Conservation (phyloP, 805 yeast genomes). For the Teunomyces lycoperdinae region DNA sequence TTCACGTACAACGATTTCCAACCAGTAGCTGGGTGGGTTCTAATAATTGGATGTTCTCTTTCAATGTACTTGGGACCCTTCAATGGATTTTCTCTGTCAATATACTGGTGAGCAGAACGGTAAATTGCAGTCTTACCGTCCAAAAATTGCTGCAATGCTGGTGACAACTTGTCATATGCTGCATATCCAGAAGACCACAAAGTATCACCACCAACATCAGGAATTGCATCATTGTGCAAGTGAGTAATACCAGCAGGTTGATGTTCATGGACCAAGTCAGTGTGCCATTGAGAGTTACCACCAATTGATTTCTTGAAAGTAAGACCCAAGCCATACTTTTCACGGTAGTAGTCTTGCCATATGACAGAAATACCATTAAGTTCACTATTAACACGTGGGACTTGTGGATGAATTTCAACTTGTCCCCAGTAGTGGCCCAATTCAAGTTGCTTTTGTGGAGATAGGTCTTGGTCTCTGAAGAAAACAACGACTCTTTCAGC, state of each 20-base stretch:
- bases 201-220: constrained; percentile 52
- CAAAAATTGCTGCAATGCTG: constrained; percentile 47
- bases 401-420: constrained; percentile 24
- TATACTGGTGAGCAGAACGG: constrained; percentile 39
- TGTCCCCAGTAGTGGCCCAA: constrained; percentile 31
- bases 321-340: constrained; percentile 24
- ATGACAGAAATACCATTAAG: constrained; percentile 28
- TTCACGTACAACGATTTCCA: constrained; percentile 31
- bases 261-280: constrained; percentile 34
- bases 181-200: constrained; percentile 56
- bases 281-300: constrained; percentile 33
- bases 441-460: constrained; percentile 29
- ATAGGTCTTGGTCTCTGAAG: constrained; percentile 29
- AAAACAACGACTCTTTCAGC: constrained; percentile 31
- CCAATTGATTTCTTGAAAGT: constrained; percentile 25
- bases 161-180: constrained; percentile 55
- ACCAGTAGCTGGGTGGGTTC: constrained; percentile 35
- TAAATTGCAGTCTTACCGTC: constrained; percentile 51
- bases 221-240: constrained; percentile 35
- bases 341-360: constrained; percentile 27
- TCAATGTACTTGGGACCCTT: constrained; percentile 27
- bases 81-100: constrained; percentile 34
- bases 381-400: constrained; percentile 32
- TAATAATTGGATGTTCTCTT: constrained; percentile 28
- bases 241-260: constrained; percentile 40